Conservation (phyloP, 1,139 yeast genomes). For the Magnusiomyces suaveolens region DNA sequence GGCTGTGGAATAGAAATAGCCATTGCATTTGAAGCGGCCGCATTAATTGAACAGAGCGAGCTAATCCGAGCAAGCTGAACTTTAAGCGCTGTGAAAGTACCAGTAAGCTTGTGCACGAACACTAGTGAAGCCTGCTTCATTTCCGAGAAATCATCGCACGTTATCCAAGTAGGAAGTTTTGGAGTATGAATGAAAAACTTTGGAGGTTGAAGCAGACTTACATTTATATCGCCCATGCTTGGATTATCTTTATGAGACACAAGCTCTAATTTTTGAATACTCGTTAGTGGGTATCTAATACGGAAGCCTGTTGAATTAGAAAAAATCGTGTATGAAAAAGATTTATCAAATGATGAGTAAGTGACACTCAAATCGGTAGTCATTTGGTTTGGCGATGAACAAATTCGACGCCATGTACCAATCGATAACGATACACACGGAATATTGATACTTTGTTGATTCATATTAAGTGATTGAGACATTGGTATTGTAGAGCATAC, state of each 20-base stretch:
- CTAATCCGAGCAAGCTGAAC: constrained; percentile 14
- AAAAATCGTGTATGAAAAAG: constrained; percentile 24
- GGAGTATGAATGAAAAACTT: constrained; percentile 21
- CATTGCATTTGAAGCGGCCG: neutral
- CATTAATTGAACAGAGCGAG: neutral
- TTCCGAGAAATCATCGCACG: constrained; percentile 28
- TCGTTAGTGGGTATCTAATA: constrained; percentile 22
- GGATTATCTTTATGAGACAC: constrained; percentile 12
- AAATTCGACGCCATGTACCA: constrained; percentile 29
- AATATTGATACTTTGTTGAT: constrained; percentile 15
- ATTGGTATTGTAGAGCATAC: neutral
- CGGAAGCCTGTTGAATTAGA: constrained; percentile 23
- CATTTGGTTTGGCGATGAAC: constrained; percentile 11
- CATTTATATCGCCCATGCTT: constrained; percentile 18
- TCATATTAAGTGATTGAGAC: neutral
- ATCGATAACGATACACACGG: constrained; percentile 25
- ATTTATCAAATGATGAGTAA: constrained; percentile 20
- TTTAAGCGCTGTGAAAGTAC: constrained; percentile 20
- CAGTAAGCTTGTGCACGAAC: constrained; percentile 23
- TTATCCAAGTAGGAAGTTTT: constrained; percentile 20
- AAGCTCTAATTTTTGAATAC: constrained; percentile 19
- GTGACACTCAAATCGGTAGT: constrained; percentile 22
- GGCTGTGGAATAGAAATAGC: neutral
- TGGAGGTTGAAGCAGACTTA: constrained; percentile 21
- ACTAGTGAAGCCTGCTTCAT: constrained; percentile 23